Evolutionary conservation across 1,284 basidiomycete species (phyloP), one percentile per base, ranked within the genome.

Genomic region (Rhodofomes roseus): DNA sequence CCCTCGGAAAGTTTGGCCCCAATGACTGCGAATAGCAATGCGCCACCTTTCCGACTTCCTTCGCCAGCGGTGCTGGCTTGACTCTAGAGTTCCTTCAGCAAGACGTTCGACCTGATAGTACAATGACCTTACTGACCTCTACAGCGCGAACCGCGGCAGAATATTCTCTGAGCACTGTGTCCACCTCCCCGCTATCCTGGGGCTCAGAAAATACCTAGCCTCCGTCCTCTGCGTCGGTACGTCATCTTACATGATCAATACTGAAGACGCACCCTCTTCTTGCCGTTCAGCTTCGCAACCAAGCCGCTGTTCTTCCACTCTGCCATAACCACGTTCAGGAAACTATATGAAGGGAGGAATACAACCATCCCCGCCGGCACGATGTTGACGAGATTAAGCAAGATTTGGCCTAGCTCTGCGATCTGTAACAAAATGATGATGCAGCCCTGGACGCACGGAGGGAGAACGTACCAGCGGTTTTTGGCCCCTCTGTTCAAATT

Each of bases 1-100:
- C 96, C 96, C 75, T 99, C 96, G 0, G 95, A 97, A 14, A 99
- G 81, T 73, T 98, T 99, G 22, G 95, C 96, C 9, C 96, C 96
- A 23, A 99, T 90, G 2, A 99, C 96, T 1, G 96, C 96, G 61
- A 99, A 87, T 6, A 95, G 77, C 34, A 95, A 71, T 1, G 92
- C 91, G 8, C 92, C 93, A 11, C 78, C 77, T 67, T 70, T 82
- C 16, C 46, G 25, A 8, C 1, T 7, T 4, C 23, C 25, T 27
- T 27, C 27, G 76, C 68, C 31, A 8, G 8, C n/a, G n/a, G 31
- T 75, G 46, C 43, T 23, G 25, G 44, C 27, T 34, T 31, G 51
- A 18, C 6, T 18, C 56, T 25, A 41, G 1, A 50, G 40, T 9
- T 3, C 9, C 6, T 25, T 18, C 25, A 37, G n/a, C 6, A 27